Conservation (phyloP, 2,329 filamentous ascomycete species). For the Diaporthe humulicola region DNA sequence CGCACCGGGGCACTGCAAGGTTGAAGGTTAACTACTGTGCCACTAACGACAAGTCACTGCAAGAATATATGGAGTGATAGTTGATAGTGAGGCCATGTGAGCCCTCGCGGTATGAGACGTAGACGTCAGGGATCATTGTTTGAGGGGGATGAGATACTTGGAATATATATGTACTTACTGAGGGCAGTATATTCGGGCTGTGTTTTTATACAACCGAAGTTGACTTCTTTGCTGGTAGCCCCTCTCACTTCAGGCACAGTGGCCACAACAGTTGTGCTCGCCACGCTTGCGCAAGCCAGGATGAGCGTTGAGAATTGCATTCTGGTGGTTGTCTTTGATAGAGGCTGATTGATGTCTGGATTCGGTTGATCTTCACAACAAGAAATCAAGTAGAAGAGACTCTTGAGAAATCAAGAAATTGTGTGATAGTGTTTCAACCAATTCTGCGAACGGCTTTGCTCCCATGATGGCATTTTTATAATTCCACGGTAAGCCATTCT, state of each 20-base stretch:
- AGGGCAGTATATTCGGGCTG: constrained; percentile 12
- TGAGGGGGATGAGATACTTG: background rate
- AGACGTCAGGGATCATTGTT: background rate
- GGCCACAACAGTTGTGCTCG: background rate
- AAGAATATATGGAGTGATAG: background rate
- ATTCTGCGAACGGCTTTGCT: background rate
- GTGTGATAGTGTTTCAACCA: background rate
- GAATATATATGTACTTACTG: background rate
- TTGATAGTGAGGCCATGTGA: background rate
- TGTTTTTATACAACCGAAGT: constrained; percentile 17
- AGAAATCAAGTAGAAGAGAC: background rate
- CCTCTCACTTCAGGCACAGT: background rate
- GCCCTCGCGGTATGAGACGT: background rate
- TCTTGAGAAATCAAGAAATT: background rate
- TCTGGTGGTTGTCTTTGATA: background rate
- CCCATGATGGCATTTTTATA: background rate
- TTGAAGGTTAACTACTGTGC: background rate
- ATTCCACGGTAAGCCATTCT: background rate
- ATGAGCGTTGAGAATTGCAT: background rate
- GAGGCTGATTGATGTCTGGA: too few species aligned
- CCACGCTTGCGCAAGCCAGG: background rate
- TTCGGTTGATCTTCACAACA: background rate
- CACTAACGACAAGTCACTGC: background rate
- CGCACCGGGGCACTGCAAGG: background rate
- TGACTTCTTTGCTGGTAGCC: background rate